Conservation (phyloP, 345 rosid species). For the Litchi chinensis region DNA sequence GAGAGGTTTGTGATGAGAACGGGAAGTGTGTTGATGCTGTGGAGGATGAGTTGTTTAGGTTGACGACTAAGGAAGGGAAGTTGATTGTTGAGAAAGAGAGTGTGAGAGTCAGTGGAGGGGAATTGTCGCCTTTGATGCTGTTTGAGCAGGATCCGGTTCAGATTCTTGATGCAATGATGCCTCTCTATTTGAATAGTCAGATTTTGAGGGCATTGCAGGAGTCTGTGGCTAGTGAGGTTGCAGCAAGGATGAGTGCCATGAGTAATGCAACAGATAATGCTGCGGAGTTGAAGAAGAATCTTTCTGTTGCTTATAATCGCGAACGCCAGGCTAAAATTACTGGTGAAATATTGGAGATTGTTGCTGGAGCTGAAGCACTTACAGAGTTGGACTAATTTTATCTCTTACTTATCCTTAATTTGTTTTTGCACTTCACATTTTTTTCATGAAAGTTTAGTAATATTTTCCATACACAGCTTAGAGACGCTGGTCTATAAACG, state of each 20-base stretch:
- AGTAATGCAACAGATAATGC: constrained; percentile 84
- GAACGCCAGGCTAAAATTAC: constrained; percentile 80
- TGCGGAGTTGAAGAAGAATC: constrained; percentile 66
- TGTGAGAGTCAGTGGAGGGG: constrained; percentile 28
- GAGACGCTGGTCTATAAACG: background rate
- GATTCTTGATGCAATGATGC: constrained; percentile 95
- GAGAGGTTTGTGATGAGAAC: constrained; percentile 59
- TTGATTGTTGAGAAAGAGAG: constrained; percentile 61
- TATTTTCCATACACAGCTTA: background rate
- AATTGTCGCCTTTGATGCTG: constrained; percentile 62
- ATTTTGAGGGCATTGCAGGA: constrained; percentile 88
- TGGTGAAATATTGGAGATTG: constrained; percentile 74
- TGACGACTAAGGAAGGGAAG: constrained; percentile 79
- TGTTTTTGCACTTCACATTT: background rate
- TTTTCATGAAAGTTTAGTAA: background rate
- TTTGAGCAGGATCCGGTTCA: constrained; percentile 93
- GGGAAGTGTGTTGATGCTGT: constrained; percentile 72
- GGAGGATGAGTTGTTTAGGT: constrained; percentile 82
- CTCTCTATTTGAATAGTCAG: constrained; percentile 84
- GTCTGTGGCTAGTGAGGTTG: constrained; percentile 81
- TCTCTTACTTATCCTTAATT: background rate
- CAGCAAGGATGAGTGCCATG: constrained; percentile 90
- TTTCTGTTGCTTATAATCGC: constrained; percentile 59
- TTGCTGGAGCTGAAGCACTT: constrained; percentile 89
- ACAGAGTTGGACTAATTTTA: constrained; percentile 20